phyloP scores from a whole-genome alignment of 2,329 filamentous ascomycete genomes.

The Hirsutella thompsonii region DNA sequence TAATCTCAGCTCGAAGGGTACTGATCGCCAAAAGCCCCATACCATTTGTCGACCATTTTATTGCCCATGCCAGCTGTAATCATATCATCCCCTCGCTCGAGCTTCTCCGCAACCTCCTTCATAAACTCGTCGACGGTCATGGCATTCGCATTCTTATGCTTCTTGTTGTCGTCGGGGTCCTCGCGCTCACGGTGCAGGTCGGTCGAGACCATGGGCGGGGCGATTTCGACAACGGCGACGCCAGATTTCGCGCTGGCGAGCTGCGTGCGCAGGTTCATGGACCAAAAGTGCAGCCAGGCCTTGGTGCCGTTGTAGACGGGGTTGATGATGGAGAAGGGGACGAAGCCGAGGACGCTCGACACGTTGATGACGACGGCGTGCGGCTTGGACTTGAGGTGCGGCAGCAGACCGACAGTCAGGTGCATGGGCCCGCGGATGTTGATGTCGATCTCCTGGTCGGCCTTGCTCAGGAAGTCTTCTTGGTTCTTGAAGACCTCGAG shows the following conservation, averaged over 20 bases:
- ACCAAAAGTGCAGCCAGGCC: conserved; percentile 44
- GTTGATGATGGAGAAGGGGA: conserved; percentile 39
- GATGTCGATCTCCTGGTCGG: conserved; percentile 44
- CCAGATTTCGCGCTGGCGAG: conserved; percentile 23
- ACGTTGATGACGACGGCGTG: conserved; percentile 38
- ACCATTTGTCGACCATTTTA: conserved; percentile 29
- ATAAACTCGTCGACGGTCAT: conserved; percentile 42
- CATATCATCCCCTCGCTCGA: conserved; percentile 32
- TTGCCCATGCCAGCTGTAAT: conserved; percentile 31
- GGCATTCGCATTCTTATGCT: conserved; percentile 29
- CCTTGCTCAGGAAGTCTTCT: conserved; percentile 33
- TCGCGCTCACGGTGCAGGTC: conserved; percentile 41
- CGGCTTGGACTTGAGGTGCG: conserved; percentile 31
- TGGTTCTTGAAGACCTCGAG: conserved; percentile 27
- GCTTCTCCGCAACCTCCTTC: conserved; percentile 27
- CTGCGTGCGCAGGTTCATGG: conserved; percentile 39
- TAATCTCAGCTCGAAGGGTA: conserved; percentile 5
- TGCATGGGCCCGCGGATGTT: conserved; percentile 47
- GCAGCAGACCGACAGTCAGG: conserved; percentile 32
- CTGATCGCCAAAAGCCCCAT: conserved; percentile 20
- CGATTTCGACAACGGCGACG: conserved; percentile 40
- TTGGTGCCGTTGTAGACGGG: conserved; percentile 48
- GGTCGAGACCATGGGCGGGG: conserved; percentile 39
- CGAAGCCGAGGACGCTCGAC: conserved; percentile 37
- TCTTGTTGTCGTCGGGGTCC: conserved; percentile 46